A percentile compares a stretch with the other conserved stretches of the same genome.
Evolutionary conservation across 352 stramenopile species (phyloP).

Genomic region (Ophiocytium majus): DNA sequence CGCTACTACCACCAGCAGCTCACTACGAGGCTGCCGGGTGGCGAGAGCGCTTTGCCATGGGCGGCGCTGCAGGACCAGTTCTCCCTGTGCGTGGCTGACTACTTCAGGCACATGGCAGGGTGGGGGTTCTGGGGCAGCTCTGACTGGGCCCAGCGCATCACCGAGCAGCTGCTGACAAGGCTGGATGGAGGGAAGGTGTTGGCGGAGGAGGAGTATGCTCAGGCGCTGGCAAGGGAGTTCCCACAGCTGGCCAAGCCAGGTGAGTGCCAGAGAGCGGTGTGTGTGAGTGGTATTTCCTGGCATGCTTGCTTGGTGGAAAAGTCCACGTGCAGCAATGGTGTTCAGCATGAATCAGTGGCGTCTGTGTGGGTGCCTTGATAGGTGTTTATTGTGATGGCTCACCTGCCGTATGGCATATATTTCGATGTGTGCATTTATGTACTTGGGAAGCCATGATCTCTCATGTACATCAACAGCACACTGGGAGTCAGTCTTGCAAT

Average conservation of each 20-base stretch:
- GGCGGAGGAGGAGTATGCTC: neutral
- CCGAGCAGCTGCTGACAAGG: neutral
- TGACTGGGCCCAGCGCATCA: conserved; percentile 7
- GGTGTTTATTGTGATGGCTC: too few relatives aligned
- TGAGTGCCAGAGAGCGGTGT: neutral
- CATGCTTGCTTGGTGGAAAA: neutral
- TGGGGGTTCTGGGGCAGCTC: conserved; percentile 21
- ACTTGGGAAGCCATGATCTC: too few relatives aligned
- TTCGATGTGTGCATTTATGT: neutral
- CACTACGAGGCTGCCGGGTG: neutral
- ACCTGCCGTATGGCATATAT: neutral
- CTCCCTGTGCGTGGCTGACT: conserved; percentile 6
- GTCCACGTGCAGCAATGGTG: neutral
- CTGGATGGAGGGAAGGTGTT: neutral
- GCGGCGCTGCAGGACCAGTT: conserved; percentile 7
- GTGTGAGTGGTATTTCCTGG: neutral
- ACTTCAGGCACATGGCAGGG: conserved; percentile 11
- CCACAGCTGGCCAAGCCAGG: neutral
- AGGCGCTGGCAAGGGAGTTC: neutral
- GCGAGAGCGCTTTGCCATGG: neutral
- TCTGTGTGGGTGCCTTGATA: too few relatives aligned
- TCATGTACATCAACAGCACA: too few relatives aligned
- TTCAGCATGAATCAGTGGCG: neutral
- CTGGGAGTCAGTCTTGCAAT: too few relatives aligned
- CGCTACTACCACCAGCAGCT: conserved; percentile 14